Conservation (phyloP, 176 grass and related monocot species). For the Oryza meyeriana region DNA sequence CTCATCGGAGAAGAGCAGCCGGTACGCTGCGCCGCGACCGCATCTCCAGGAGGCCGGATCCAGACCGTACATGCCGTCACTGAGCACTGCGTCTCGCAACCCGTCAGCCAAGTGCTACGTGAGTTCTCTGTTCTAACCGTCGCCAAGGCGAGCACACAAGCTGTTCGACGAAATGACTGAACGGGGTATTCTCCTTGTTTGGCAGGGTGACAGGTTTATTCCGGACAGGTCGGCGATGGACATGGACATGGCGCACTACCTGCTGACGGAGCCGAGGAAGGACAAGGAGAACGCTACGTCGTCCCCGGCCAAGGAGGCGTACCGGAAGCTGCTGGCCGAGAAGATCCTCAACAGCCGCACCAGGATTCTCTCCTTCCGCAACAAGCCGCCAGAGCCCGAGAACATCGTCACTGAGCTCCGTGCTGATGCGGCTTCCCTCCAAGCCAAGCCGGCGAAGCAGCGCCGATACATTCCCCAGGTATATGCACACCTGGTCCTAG, state of each 20-base stretch:
- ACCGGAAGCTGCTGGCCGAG: slow-evolving; percentile 54
- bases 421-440: slow-evolving; percentile 30
- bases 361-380: slow-evolving; percentile 53
- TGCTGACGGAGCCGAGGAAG: slow-evolving; percentile 61
- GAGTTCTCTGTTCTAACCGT: neutral
- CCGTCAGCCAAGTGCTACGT: slow-evolving; percentile 38
- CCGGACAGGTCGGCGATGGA: slow-evolving; percentile 54
- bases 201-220: slow-evolving; percentile 66
- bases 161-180: slow-evolving; percentile 28
- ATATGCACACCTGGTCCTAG: neutral
- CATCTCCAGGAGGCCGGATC: slow-evolving; percentile 40
- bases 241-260: slow-evolving; percentile 62
- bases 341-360: slow-evolving; percentile 58
- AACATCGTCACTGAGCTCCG: slow-evolving; percentile 22
- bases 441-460: slow-evolving; percentile 40
- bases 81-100: slow-evolving; percentile 31
- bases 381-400: slow-evolving; percentile 45
- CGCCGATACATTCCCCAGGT: slow-evolving; percentile 50
- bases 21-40: neutral
- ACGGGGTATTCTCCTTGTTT: slow-evolving; percentile 17
- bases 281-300: slow-evolving; percentile 32
- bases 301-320: slow-evolving; percentile 50
- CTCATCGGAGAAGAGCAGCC: slow-evolving; percentile 35
- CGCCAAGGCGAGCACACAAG: neutral
- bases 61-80: slow-evolving; percentile 56